Conservation (phyloP, 1,139 yeast species). For the Protomyces pachydermus region DNA sequence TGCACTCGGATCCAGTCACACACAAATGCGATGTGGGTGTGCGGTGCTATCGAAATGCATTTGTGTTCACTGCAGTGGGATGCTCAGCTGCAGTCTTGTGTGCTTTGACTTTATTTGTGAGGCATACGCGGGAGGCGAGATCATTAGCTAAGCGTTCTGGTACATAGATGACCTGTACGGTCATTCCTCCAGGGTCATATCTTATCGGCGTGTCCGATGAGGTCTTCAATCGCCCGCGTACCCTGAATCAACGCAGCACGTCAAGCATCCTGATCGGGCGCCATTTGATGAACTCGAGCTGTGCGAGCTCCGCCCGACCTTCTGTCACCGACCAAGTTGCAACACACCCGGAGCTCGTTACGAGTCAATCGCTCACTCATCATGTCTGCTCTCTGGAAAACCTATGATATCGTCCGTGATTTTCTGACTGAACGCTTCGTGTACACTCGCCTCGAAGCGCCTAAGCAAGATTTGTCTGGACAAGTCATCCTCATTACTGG, state of each 20-base stretch:
- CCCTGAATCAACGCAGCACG: too few species aligned
- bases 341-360: too few species aligned
- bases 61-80: slow-evolving; percentile 4
- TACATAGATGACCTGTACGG: not conserved
- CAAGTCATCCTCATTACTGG: slow-evolving; percentile 35
- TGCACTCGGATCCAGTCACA: slow-evolving; percentile 23
- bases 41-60: slow-evolving; percentile 32
- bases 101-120: not conserved
- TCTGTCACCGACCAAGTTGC: too few species aligned
- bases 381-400: not conserved
- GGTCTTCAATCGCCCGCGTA: too few species aligned
- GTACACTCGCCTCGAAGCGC: slow-evolving; percentile 16
- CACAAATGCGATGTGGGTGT: slow-evolving; percentile 32
- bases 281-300: too few species aligned
- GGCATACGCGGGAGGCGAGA: not conserved
- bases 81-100: not conserved
- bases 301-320: too few species aligned
- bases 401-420: slow-evolving; percentile 15
- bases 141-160: not conserved
- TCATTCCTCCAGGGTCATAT: too few species aligned
- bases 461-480: slow-evolving; percentile 37
- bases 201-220: too few species aligned
- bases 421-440: slow-evolving; percentile 6
- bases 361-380: not conserved
- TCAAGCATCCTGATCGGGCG: too few species aligned